phyloP scores from a whole-genome alignment of 1,284 basidiomycete genomes.

The Wolfiporia cocos region DNA sequence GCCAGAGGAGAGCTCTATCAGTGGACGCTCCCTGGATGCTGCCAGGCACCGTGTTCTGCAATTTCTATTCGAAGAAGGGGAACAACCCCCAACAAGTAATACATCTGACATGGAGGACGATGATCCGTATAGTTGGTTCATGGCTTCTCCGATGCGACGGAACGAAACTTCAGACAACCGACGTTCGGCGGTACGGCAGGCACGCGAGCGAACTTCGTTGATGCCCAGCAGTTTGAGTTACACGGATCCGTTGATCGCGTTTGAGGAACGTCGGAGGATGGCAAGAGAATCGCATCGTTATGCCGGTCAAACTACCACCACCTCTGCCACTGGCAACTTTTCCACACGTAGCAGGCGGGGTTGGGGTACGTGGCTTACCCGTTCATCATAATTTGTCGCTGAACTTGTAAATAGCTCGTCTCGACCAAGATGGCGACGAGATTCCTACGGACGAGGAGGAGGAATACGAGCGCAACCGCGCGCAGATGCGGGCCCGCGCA shows the following conservation, averaged over 20 bases:
- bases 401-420: constrained; percentile 13
- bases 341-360: constrained; percentile 14
- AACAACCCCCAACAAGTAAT: constrained; percentile 36
- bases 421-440: constrained; percentile 20
- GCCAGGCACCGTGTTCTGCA: constrained; percentile 29
- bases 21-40: not conserved
- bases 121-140: constrained; percentile 9
- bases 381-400: not conserved
- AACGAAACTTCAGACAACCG: not conserved
- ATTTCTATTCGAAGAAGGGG: constrained; percentile 33
- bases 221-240: not conserved
- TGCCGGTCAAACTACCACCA: not conserved
- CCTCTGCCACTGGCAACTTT: not conserved
- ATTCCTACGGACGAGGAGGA: constrained; percentile 21
- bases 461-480: constrained; percentile 22
- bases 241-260: not conserved
- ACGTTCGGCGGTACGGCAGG: not conserved
- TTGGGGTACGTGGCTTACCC: constrained; percentile 14
- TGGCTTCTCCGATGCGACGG: not conserved
- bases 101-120: constrained; percentile 21
- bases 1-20: not conserved
- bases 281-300: not conserved
- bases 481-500: constrained; percentile 22
- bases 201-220: not conserved
- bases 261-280: not conserved